Evolutionary conservation across 805 yeast species (phyloP), one percentile per base, ranked within the genome.

Genomic region (Saturnispora quitensis): DNA sequence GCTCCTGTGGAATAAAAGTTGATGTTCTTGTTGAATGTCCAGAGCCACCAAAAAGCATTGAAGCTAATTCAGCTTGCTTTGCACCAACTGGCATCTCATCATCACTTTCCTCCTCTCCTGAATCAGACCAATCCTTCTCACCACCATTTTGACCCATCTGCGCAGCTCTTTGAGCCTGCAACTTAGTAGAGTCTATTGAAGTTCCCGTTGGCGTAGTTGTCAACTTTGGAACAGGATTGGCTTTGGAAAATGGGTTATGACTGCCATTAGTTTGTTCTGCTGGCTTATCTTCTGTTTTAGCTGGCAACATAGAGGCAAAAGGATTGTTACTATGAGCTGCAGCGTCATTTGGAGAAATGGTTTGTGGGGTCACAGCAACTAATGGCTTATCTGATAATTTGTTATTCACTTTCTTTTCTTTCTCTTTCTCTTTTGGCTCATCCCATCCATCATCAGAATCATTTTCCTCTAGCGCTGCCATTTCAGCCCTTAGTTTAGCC

Each of bases 81-180:
- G 75, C 74, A 51, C 75, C 71, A 20, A 59, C 56, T 66, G 80
- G 61, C 58, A 73, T 50, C 47, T 77, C 82, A 48, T 75, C 79
- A 13, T 76, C 77, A 13, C 70, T 70, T 62, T 31, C 68, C 3
- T 60, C 68, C 5, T 60, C 58, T 3, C 58, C 71, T 49, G 76
- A 79, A 54, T 80, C 80, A 2, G 66, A 61, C 61, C 67, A 63
- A 3, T 63, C 65, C 51, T 69, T 81, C 48, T 68, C 72, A 40
- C 68, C 72, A 27, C 62, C 67, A 8, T 68, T 68, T 42, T 69
- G 60, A 4, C 83, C 83, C 65, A 90, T 73, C 63, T 86, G 91
- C 7, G 86, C 78, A 27, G 77, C 80, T 66, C 93, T 73, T 65
- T 85, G 90, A 2, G 82, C 84, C 51, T 81, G 84, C 28, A 85